Base-by-base conservation (phyloP, 495 filamentous ascomycete genomes). In the Rhypophila decipiens region DNA sequence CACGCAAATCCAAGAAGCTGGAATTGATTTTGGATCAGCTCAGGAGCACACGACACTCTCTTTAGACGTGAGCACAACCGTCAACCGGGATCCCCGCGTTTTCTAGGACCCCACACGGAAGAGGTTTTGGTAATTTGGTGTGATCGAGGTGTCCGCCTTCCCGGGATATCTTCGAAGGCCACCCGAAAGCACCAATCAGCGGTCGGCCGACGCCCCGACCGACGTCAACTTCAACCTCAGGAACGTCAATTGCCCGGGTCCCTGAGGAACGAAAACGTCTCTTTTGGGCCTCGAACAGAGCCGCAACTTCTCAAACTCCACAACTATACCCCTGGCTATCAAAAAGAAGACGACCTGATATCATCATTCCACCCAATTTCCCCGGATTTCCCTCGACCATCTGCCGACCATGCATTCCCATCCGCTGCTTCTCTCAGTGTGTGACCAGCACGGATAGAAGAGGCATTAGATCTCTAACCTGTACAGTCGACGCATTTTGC, bases 161-260 rank as follows among this genome's bases (percentile, higher is more conserved):
- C 58, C 58, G 58, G 43, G 41, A 56, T 59, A 50, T 61, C 58
- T 29, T 53, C 55, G 50, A 53, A 27, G n/a, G 11, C 18, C 17
- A 17, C 31, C 1, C 51, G 47, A 21, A 11, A 20, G 40, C 39
- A 42, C 58, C 60, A 63, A 60, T 58, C 57, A 63, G 24, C 10
- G 13, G 39, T n/a, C 42, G 47, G 10, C 50, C 48, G 40, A 50
- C 42, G 42, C 47, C 52, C n/a, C 12, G 36, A 18, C 36, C 36
- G 27, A 31, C 27, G 27, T 31, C 53, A 49, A 54, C 38, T 39
- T 52, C 53, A 50, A 51, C 42, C n/a, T n/a, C n/a, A n/a, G n/a
- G 50, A 24, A 41, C 7, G 24, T n/a, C n/a, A n/a, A n/a, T n/a
- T n/a, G n/a, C n/a, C n/a, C n/a, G n/a, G n/a, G n/a, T n/a, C n/a